A percentile compares a stretch with the other conserved stretches of the same genome.
phyloP scores from a whole-genome alignment of 2,329 filamentous ascomycete genomes.

The Tolypocladium inflatum region DNA sequence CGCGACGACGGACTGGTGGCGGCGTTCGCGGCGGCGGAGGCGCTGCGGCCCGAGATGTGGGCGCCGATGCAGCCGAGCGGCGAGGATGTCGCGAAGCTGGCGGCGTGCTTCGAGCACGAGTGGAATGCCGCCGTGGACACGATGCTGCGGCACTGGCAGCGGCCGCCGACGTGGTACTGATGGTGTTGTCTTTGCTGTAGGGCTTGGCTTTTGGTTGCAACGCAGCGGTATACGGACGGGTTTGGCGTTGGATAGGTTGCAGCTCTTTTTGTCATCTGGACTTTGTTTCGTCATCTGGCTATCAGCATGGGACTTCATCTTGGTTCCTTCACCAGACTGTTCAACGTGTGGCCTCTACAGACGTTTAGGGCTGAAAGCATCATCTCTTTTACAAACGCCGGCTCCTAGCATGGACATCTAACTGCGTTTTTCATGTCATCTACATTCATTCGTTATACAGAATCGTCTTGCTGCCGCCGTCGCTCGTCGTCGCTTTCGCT shows the following conservation, averaged over 20 bases:
- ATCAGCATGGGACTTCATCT: background rate
- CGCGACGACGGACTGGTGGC: conserved; percentile 51
- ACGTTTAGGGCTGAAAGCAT: background rate
- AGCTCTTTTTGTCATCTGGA: background rate
- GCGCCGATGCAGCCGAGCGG: conserved; percentile 45
- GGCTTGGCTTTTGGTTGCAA: background rate
- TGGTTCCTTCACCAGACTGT: background rate
- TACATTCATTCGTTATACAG: background rate
- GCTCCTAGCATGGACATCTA: background rate
- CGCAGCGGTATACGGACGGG: background rate
- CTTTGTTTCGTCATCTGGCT: background rate
- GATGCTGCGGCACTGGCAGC: conserved; percentile 61
- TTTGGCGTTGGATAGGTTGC: background rate
- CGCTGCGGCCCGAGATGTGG: conserved; percentile 61
- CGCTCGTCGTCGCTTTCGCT: conserved; percentile 17
- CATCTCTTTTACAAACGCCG: background rate
- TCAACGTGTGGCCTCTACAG: background rate
- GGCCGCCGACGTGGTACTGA: conserved; percentile 47
- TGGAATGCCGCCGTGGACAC: conserved; percentile 56
- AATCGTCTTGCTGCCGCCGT: background rate
- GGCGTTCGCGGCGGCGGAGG: conserved; percentile 51
- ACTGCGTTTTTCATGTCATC: background rate
- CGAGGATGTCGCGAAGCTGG: conserved; percentile 48
- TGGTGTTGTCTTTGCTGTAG: background rate
- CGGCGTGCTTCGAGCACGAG: conserved; percentile 53